These are phyloP conservation scores for Trichophyton verrucosum DNA, from an alignment of 2,329 filamentous ascomycete species.

Conservation along the genomic window DNA sequence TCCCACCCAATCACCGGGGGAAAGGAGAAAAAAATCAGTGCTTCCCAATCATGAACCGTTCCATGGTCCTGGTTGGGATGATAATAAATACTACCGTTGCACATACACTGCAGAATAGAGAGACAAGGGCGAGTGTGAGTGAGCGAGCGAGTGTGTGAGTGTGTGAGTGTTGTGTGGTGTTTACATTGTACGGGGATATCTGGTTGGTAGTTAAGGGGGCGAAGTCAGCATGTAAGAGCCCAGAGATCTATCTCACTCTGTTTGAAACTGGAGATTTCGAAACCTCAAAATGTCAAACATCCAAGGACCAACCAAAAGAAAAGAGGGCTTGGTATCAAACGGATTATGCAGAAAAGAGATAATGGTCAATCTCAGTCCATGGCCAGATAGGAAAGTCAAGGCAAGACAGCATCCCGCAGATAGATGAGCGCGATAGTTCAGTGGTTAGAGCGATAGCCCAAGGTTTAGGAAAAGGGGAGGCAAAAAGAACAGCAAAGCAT, in stretches of 20 bases:
- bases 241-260: neutral
- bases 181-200: neutral
- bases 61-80: conserved; percentile 1
- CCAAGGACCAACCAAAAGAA: neutral
- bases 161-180: neutral
- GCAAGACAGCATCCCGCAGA: neutral
- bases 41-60: conserved; percentile 3
- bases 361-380: neutral
- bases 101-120: neutral
- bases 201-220: neutral
- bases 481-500: neutral
- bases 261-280: neutral
- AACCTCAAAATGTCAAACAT: neutral
- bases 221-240: neutral
- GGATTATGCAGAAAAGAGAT: neutral
- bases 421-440: neutral
- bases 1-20: neutral
- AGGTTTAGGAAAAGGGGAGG: neutral
- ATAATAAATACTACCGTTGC: conserved; percentile 3
- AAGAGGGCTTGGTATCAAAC: neutral
- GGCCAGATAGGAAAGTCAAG: neutral
- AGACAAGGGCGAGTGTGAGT: too few relatives aligned
- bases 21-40: neutral
- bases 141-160: too few relatives aligned
- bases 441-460: neutral